These are phyloP conservation scores for Wickerhamiella alocasiicola DNA, from an alignment of 805 yeast species.

Conservation along the genomic window DNA sequence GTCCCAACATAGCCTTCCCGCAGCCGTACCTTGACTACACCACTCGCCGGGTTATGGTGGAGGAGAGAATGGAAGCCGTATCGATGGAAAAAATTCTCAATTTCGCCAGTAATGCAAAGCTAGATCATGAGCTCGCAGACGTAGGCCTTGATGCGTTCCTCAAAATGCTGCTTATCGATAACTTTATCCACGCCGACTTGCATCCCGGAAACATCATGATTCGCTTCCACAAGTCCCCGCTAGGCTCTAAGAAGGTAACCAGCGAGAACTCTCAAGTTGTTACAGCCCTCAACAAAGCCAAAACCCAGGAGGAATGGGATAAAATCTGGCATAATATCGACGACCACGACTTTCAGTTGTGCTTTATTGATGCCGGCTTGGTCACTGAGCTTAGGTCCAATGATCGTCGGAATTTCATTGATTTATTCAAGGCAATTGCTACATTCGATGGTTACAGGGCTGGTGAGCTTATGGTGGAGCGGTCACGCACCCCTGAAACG, in stretches of 20 bases:
- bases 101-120: constrained; percentile 22
- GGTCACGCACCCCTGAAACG: constrained; percentile 90
- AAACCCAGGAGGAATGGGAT: constrained; percentile 34
- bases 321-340: constrained; percentile 39
- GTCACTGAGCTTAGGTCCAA: constrained; percentile 74
- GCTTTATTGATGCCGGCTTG: constrained; percentile 86
- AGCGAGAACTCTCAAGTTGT: constrained; percentile 20
- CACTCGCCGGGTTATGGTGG: constrained; percentile 64
- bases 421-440: constrained; percentile 75
- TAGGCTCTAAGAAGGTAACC: constrained; percentile 14
- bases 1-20: constrained; percentile 64
- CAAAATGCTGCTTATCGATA: constrained; percentile 84
- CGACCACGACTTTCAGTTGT: constrained; percentile 62
- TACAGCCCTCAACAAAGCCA: constrained; percentile 19
- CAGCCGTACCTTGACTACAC: constrained; percentile 54
- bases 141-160: constrained; percentile 83
- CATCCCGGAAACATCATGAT: constrained; percentile 94
- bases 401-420: constrained; percentile 78
- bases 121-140: constrained; percentile 49
- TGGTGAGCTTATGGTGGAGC: constrained; percentile 89
- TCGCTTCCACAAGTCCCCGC: constrained; percentile 42
- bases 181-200: constrained; percentile 90
- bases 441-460: constrained; percentile 90
- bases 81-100: constrained; percentile 63
- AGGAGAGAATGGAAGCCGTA: constrained; percentile 72